phyloP scores from a whole-genome alignment of 495 filamentous ascomycete species.

The Xylaria venustula region DNA sequence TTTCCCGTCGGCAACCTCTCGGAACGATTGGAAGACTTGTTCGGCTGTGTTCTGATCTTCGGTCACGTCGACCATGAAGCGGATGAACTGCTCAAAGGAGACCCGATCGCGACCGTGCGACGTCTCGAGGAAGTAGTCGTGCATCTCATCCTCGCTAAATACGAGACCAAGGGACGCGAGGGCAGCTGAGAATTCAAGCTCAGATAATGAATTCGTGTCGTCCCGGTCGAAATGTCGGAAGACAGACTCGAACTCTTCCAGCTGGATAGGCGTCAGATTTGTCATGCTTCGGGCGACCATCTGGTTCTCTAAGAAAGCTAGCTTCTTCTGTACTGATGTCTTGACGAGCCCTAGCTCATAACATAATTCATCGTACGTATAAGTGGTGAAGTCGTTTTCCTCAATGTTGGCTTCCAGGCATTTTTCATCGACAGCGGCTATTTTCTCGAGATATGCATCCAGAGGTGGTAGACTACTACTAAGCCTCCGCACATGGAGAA shows the following conservation, averaged over 20 bases:
- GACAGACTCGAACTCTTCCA: conserved; percentile 96
- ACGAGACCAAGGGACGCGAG: conserved; percentile 90
- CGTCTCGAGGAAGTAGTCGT: conserved; percentile 81
- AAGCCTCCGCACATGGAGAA: conserved; percentile 77
- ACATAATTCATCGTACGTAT: conserved; percentile 90
- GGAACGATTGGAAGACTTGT: conserved; percentile 95
- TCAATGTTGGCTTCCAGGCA: conserved; percentile 97
- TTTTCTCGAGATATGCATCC: conserved; percentile 80
- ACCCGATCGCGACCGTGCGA: conserved; percentile 72
- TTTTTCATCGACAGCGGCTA: conserved; percentile 77
- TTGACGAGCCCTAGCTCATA: conserved; percentile 93
- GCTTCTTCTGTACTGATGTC: conserved; percentile 87
- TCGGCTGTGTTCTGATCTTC: conserved; percentile 98
- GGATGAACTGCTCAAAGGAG: conserved; percentile 97
- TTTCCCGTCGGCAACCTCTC: conserved; percentile 96
- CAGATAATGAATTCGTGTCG: conserved; percentile 81
- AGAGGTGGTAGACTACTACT: conserved; percentile 80
- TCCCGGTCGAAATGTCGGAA: conserved; percentile 98
- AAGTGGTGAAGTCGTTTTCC: conserved; percentile 98
- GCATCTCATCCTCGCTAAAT: conserved; percentile 96
- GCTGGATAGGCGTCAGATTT: conserved; percentile 93
- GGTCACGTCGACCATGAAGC: conserved; percentile 98
- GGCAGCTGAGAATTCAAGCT: conserved; percentile 93
- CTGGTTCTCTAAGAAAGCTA: conserved; percentile 96
- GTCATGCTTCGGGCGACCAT: conserved; percentile 97